phyloP scores from a whole-genome alignment of 176 grass and related monocot genomes.

The Ananas comosus region DNA sequence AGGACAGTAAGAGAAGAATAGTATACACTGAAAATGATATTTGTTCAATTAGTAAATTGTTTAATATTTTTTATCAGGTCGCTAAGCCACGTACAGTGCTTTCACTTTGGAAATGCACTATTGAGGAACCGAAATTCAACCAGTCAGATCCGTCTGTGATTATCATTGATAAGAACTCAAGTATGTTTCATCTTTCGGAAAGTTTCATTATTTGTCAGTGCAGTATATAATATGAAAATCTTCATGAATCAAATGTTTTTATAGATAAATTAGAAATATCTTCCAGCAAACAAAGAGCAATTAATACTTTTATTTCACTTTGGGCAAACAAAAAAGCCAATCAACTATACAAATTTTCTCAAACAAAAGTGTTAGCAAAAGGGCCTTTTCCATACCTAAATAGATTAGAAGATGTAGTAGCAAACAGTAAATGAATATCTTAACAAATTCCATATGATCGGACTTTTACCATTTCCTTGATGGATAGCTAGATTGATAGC shows the following conservation, averaged over 20 bases:
- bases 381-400: not conserved
- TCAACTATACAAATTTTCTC: not conserved
- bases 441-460: too few relatives aligned
- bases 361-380: not conserved
- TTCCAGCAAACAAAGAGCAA: too few relatives aligned
- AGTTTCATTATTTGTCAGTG: not conserved
- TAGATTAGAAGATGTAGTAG: too few relatives aligned
- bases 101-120: slow-evolving; percentile 68
- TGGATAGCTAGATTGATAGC: too few relatives aligned
- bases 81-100: slow-evolving; percentile 53
- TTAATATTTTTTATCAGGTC: slow-evolving; percentile 37
- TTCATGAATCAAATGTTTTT: too few relatives aligned
- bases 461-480: too few relatives aligned
- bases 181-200: slow-evolving; percentile 33
- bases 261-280: too few relatives aligned
- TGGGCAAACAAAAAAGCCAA: too few relatives aligned
- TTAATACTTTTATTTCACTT: too few relatives aligned
- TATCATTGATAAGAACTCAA: slow-evolving; percentile 72
- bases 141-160: slow-evolving; percentile 48
- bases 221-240: not conserved
- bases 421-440: too few relatives aligned
- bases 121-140: slow-evolving; percentile 75
- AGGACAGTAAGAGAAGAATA: too few relatives aligned
- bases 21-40: too few relatives aligned
- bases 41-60: not conserved